These are phyloP conservation scores for Annulohypoxylon maeteangense DNA, from an alignment of 495 filamentous ascomycete genomes.

Conservation along the genomic window DNA sequence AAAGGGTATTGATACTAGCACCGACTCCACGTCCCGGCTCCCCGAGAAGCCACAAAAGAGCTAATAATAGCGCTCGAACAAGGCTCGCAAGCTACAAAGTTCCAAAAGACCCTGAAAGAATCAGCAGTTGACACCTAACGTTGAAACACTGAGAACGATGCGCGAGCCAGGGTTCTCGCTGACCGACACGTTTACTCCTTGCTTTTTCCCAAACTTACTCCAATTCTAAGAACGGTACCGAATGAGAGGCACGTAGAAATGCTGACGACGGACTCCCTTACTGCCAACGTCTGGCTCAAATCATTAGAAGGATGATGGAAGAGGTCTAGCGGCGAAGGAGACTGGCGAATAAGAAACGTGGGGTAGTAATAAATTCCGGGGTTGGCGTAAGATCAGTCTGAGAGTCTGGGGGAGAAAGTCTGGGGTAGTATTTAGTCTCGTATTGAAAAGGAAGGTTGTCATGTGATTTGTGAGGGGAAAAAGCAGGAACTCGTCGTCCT, in stretches of 20 bases:
- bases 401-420: conserved; percentile 42
- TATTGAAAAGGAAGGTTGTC: conserved; percentile 43
- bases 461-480: conserved; percentile 43
- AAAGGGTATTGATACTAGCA: neutral
- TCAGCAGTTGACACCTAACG: neutral
- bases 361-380: conserved; percentile 37
- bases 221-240: conserved; percentile 6
- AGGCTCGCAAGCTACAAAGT: neutral
- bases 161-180: neutral
- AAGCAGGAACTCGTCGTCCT: conserved; percentile 2
- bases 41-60: neutral
- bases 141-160: neutral
- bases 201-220: conserved; percentile 18
- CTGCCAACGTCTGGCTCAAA: conserved; percentile 29
- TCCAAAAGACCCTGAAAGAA: neutral
- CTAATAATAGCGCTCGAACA: neutral
- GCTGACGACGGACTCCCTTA: conserved; percentile 26
- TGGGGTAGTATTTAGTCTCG: conserved; percentile 39
- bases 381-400: conserved; percentile 33
- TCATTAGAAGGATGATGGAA: conserved; percentile 54
- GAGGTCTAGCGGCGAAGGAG: conserved; percentile 55
- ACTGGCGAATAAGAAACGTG: conserved; percentile 53
- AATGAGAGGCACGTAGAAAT: neutral
- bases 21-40: neutral
- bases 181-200: neutral